Conservation (phyloP, 1,284 basidiomycete species). For the Leucoagaricus sp. region DNA sequence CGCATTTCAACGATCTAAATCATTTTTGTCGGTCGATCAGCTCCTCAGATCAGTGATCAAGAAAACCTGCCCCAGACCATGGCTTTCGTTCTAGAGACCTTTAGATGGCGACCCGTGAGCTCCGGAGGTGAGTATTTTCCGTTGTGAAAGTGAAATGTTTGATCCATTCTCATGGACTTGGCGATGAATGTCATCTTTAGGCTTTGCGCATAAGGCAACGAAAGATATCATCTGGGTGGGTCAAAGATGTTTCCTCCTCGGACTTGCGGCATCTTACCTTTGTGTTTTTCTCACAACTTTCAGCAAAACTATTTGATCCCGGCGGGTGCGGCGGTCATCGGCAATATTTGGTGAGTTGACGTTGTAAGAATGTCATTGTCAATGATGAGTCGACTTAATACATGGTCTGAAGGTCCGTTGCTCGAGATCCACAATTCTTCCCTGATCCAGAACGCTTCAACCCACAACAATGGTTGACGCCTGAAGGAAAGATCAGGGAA, state of each 20-base stretch:
- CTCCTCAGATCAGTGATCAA: constrained; percentile 54
- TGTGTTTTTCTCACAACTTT: not conserved
- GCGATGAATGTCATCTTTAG: constrained; percentile 25
- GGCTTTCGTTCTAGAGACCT: constrained; percentile 63
- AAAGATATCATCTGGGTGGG: constrained; percentile 61
- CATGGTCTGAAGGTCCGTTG: constrained; percentile 45
- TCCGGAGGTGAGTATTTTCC: constrained; percentile 41
- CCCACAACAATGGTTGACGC: constrained; percentile 57
- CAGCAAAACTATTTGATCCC: constrained; percentile 60
- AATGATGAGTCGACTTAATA: not conserved
- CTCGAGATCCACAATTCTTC: constrained; percentile 55
- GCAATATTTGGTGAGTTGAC: constrained; percentile 54
- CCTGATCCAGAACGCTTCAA: constrained; percentile 60
- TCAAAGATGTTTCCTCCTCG: not conserved
- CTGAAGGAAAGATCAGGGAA: constrained; percentile 47
- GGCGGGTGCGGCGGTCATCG: constrained; percentile 57
- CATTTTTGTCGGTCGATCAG: constrained; percentile 24
- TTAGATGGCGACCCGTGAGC: constrained; percentile 65
- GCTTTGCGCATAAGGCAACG: constrained; percentile 57
- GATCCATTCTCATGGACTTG: no score
- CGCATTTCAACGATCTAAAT: no score
- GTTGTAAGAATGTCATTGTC: no score
- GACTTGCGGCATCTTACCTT: not conserved
- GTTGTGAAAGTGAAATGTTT: no score
- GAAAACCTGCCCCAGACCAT: constrained; percentile 52